Conservation (phyloP, 1,284 basidiomycete genomes). For the Cystobasidium sp. region DNA sequence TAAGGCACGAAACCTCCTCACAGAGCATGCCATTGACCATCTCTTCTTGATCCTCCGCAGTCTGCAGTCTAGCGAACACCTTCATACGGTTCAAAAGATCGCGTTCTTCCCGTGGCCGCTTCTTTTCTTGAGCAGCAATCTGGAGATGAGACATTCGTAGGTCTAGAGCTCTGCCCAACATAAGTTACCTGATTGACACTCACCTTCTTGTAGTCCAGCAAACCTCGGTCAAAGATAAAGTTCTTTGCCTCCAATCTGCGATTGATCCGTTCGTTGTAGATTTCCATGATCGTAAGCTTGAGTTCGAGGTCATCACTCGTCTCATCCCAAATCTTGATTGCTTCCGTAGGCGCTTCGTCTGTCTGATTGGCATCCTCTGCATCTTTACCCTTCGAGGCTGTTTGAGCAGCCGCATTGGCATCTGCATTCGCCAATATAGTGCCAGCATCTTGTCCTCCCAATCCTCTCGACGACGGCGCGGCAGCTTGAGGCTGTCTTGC, state of each 20-base stretch:
- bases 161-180: neutral
- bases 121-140: constrained; percentile 89
- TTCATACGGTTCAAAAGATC: constrained; percentile 87
- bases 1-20: constrained; percentile 57
- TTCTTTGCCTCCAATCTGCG: constrained; percentile 84
- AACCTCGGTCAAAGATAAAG: constrained; percentile 88
- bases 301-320: constrained; percentile 78
- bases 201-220: constrained; percentile 93
- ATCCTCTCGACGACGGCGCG: constrained; percentile 21
- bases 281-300: constrained; percentile 87
- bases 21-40: constrained; percentile 88
- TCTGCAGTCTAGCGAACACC: constrained; percentile 90
- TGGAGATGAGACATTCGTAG: constrained; percentile 56
- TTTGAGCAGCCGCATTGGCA: constrained; percentile 57
- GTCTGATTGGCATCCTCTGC: constrained; percentile 61
- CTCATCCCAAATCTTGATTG: constrained; percentile 66
- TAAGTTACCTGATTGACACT: constrained; percentile 44
- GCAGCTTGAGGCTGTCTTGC: constrained; percentile 47
- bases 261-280: constrained; percentile 90
- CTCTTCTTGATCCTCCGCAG: constrained; percentile 85
- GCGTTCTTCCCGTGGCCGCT: constrained; percentile 85
- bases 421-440: constrained; percentile 20
- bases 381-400: constrained; percentile 52
- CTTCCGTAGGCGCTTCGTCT: constrained; percentile 62
- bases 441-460: constrained; percentile 61